Conservation (phyloP, 1,284 basidiomycete genomes). For the Trametes sp. region DNA sequence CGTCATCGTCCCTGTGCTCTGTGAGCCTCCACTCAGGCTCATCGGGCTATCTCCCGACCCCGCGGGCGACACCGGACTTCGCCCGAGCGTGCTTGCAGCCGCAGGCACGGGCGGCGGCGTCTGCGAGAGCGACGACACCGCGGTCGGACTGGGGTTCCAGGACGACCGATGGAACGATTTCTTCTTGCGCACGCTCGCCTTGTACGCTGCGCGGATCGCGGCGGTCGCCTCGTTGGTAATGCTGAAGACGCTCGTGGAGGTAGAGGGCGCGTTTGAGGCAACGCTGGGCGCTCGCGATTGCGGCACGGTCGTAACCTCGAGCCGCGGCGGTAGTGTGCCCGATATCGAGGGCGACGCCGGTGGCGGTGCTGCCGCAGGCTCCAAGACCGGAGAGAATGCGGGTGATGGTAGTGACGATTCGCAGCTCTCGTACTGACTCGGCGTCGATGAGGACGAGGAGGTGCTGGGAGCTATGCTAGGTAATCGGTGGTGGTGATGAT, state of each 20-base stretch:
- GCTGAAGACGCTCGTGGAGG: constrained; percentile 29
- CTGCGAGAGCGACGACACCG: constrained; percentile 19
- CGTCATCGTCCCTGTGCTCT: constrained; percentile 30
- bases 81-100: constrained; percentile 3
- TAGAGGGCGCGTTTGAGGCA: constrained; percentile 35
- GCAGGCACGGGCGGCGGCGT: constrained; percentile 14
- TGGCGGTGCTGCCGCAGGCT: neutral
- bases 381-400: constrained; percentile 25
- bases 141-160: constrained; percentile 51
- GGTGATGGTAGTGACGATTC: constrained; percentile 40
- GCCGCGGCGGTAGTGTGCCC: constrained; percentile 28
- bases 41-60: constrained; percentile 18
- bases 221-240: constrained; percentile 45
- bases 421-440: constrained; percentile 42
- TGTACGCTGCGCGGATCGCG: constrained; percentile 64
- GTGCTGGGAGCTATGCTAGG: constrained; percentile 23
- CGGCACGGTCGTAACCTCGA: constrained; percentile 32
- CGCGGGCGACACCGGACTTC: constrained; percentile 20
- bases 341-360: constrained; percentile 15
- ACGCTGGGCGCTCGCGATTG: constrained; percentile 38
- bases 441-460: constrained; percentile 27
- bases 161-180: constrained; percentile 62
- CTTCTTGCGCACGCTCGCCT: constrained; percentile 62
- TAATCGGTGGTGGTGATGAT: constrained; percentile 25
- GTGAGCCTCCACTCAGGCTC: constrained; percentile 29